phyloP scores from a whole-genome alignment of 345 rosid genomes.

The Limnanthes douglasii region DNA sequence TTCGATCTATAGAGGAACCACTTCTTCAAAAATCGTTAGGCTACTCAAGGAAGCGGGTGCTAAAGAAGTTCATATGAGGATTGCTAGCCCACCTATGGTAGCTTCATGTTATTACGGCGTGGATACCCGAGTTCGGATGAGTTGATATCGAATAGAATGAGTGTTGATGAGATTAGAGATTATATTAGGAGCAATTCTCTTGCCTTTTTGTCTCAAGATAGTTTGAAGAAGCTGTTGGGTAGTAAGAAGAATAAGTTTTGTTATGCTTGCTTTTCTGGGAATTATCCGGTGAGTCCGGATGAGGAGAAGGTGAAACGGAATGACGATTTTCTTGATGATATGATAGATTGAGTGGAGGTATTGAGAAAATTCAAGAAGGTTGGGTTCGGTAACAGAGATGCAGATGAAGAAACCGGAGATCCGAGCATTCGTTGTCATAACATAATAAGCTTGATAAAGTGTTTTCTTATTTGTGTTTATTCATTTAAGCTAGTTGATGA shows the following conservation, averaged over 20 bases:
- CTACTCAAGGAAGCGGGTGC: slow-evolving; percentile 82
- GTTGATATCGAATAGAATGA: slow-evolving; percentile 88
- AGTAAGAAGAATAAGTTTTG: slow-evolving; percentile 44
- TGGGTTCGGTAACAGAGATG: slow-evolving; percentile 39
- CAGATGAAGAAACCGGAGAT: too few species aligned
- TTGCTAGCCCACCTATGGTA: slow-evolving; percentile 88
- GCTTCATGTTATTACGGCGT: slow-evolving; percentile 90
- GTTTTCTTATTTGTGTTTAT: too few species aligned
- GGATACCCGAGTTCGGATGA: slow-evolving; percentile 93
- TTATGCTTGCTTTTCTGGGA: slow-evolving; percentile 84
- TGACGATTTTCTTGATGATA: slow-evolving; percentile 84
- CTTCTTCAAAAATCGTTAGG: slow-evolving; percentile 83
- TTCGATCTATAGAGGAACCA: slow-evolving; percentile 89
- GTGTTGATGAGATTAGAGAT: slow-evolving; percentile 54
- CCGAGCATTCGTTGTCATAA: too few species aligned
- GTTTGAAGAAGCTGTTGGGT: slow-evolving; percentile 45
- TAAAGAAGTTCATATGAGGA: slow-evolving; percentile 95
- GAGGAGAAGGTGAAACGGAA: slow-evolving; percentile 71
- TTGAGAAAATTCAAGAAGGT: slow-evolving; percentile 65
- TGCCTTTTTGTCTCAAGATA: slow-evolving; percentile 58
- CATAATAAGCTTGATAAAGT: too few species aligned
- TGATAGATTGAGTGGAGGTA: slow-evolving; percentile 65
- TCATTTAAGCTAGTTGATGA: too few species aligned
- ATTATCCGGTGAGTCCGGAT: slow-evolving; percentile 67
- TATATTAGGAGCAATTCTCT: slow-evolving; percentile 71